Conservation (phyloP, 2,329 filamentous ascomycete species). For the Calycina herbarum region DNA sequence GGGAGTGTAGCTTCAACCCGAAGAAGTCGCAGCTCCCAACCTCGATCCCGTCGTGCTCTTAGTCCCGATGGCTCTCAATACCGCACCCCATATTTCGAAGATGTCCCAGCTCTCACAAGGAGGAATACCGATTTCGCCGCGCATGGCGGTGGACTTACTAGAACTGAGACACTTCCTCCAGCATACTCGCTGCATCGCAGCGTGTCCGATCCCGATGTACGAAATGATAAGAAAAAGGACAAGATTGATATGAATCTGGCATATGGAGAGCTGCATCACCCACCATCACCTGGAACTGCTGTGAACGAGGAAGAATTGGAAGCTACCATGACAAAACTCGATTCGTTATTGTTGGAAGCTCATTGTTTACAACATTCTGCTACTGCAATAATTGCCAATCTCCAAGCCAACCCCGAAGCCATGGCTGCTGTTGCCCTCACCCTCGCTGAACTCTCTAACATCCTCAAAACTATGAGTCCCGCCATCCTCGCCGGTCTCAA, state of each 20-base stretch:
- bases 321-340: slow-evolving; percentile 71
- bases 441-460: slow-evolving; percentile 82
- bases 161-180: slow-evolving; percentile 22
- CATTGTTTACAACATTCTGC: slow-evolving; percentile 87
- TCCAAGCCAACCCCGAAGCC: slow-evolving; percentile 82
- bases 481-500: slow-evolving; percentile 75
- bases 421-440: slow-evolving; percentile 93
- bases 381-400: slow-evolving; percentile 75
- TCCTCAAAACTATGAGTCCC: slow-evolving; percentile 82
- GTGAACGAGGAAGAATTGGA: slow-evolving; percentile 58
- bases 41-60: slow-evolving; percentile 21
- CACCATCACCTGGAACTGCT: slow-evolving; percentile 41
- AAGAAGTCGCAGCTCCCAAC: slow-evolving; percentile 29
- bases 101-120: slow-evolving; percentile 24
- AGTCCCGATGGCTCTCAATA: slow-evolving; percentile 23
- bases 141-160: slow-evolving; percentile 18
- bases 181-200: slow-evolving; percentile 27
- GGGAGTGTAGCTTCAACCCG: slow-evolving; percentile 28
- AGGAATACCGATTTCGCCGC: slow-evolving; percentile 31
- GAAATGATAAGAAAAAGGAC: slow-evolving; percentile 20
- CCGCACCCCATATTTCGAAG: slow-evolving; percentile 28
- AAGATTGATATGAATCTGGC: slow-evolving; percentile 88
- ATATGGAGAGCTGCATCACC: slow-evolving; percentile 70
- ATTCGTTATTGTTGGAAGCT: slow-evolving; percentile 78
- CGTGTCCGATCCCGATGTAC: slow-evolving; percentile 33